phyloP scores from a whole-genome alignment of 148 eudicot genomes.

The Vaccinium vitisidaea region DNA sequence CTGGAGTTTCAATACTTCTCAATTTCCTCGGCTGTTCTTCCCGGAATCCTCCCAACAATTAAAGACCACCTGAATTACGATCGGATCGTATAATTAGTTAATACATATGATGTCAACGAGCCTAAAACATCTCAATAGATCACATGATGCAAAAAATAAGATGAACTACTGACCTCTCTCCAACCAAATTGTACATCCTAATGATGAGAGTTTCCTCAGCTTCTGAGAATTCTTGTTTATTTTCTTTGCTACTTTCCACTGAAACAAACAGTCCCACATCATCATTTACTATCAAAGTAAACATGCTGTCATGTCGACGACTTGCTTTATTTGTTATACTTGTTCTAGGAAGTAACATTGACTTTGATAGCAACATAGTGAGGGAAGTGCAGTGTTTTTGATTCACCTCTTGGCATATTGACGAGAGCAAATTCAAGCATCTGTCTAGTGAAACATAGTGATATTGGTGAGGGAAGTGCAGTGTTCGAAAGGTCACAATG shows the following conservation, averaged over 20 bases:
- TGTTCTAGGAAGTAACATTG: neutral
- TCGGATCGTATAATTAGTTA: neutral
- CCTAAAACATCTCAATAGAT: neutral
- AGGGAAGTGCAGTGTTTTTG: neutral
- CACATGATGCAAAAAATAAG: neutral
- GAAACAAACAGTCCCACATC: neutral
- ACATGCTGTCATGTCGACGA: neutral
- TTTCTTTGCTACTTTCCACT: conserved; percentile 26
- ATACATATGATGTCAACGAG: neutral
- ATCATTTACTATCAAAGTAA: too few relatives aligned
- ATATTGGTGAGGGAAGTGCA: neutral
- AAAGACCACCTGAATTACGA: conserved; percentile 16
- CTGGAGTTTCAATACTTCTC: conserved; percentile 25
- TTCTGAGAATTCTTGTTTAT: conserved; percentile 20
- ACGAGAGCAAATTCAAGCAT: neutral
- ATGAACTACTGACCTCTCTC: conserved; percentile 20
- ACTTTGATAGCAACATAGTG: too few relatives aligned
- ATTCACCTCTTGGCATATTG: neutral
- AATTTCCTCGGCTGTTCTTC: conserved; percentile 21
- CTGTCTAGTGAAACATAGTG: neutral
- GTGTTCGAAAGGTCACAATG: neutral
- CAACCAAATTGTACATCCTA: conserved; percentile 31
- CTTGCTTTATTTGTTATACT: too few relatives aligned
- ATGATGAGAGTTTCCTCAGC: conserved; percentile 27
- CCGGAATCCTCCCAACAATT: conserved; percentile 23